Conservation (phyloP, 1,284 basidiomycete species). For the Trametes polyzona region DNA sequence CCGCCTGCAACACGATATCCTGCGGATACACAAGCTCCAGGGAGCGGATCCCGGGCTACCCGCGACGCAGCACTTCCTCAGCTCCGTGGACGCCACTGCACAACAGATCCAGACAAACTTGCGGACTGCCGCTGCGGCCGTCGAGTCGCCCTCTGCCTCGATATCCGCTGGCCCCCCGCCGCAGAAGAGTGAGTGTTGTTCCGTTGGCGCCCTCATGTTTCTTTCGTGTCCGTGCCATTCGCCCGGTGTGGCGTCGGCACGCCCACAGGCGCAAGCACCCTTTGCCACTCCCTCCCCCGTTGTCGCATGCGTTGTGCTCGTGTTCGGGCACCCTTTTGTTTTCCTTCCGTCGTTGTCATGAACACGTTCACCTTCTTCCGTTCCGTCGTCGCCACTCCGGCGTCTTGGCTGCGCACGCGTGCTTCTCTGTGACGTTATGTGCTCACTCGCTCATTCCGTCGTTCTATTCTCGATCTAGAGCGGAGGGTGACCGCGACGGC, state of each 20-base stretch:
- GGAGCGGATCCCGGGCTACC: conserved; percentile 49
- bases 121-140: conserved; percentile 44
- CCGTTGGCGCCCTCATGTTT: neutral
- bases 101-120: conserved; percentile 53
- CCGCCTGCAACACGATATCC: conserved; percentile 59
- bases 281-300: neutral
- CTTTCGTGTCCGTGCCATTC: neutral
- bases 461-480: conserved; percentile 27
- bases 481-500: conserved; percentile 29
- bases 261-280: too few relatives aligned
- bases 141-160: conserved; percentile 28
- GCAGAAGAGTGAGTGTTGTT: conserved; percentile 34
- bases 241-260: too few relatives aligned
- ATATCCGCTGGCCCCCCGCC: conserved; percentile 25
- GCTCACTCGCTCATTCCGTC: neutral
- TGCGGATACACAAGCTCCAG: conserved; percentile 55
- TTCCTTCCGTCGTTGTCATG: neutral
- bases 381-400: neutral
- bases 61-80: conserved; percentile 28
- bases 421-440: neutral
- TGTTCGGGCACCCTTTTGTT: neutral
- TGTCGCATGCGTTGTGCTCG: neutral
- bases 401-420: neutral
- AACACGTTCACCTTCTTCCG: neutral
- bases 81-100: conserved; percentile 44